These are phyloP conservation scores for Globisporangium orthogonon DNA, from an alignment of 352 stramenopile genomes.

Conservation along the genomic window DNA sequence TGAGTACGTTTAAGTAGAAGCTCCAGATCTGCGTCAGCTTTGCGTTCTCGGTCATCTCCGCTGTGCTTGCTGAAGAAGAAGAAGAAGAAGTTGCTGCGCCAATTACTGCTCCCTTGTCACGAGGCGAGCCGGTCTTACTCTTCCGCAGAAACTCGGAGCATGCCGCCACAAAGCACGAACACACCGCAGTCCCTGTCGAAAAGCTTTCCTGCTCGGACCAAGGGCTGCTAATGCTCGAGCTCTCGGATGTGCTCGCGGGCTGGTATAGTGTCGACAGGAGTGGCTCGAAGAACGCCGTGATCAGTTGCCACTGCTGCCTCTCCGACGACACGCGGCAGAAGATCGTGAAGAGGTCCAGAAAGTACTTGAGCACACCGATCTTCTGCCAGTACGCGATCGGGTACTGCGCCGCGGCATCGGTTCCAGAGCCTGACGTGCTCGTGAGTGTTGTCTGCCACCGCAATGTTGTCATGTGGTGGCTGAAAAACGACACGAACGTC, in stretches of 20 bases:
- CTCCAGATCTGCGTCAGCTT: slow-evolving; percentile 79
- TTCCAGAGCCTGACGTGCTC: not conserved
- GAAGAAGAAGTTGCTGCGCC: not conserved
- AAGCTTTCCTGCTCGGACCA: slow-evolving; percentile 69
- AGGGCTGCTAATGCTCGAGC: slow-evolving; percentile 52
- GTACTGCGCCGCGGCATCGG: slow-evolving; percentile 18
- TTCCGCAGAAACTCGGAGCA: slow-evolving; percentile 64
- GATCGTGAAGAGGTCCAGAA: slow-evolving; percentile 75
- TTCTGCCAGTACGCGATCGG: slow-evolving; percentile 67
- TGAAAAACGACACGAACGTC: slow-evolving; percentile 43
- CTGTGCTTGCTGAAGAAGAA: not conserved
- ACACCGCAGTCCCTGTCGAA: slow-evolving; percentile 70
- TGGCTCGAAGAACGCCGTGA: slow-evolving; percentile 71
- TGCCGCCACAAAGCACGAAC: slow-evolving; percentile 74
- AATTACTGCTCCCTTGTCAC: not conserved
- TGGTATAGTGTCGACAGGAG: slow-evolving; percentile 78
- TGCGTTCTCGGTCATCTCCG: slow-evolving; percentile 13
- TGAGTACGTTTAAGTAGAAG: slow-evolving; percentile 69
- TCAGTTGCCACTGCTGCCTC: slow-evolving; percentile 57
- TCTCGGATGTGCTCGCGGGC: slow-evolving; percentile 59
- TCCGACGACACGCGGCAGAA: slow-evolving; percentile 54
- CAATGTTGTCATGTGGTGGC: slow-evolving; percentile 54
- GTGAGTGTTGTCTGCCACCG: slow-evolving; percentile 38
- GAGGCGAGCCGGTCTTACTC: slow-evolving; percentile 6
- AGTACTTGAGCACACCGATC: slow-evolving; percentile 62